Base-by-base conservation (phyloP, 1,284 basidiomycete species). In the Leccinum solheimii region DNA sequence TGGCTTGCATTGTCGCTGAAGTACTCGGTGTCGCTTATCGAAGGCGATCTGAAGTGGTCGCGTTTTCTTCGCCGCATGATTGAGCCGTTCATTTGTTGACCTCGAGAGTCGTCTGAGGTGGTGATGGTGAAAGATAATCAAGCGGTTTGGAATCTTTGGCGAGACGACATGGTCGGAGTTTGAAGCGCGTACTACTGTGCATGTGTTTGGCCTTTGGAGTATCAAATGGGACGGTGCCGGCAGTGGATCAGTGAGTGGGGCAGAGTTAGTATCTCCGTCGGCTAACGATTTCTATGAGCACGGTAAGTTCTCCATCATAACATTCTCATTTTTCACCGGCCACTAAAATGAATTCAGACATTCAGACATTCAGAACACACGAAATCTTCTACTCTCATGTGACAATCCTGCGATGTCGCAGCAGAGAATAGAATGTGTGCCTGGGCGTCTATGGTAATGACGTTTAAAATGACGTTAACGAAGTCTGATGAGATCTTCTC, bases 11-110 rank as follows among this genome's bases (percentile, higher is more conserved):
- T 52, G 56, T 74, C 67, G 49, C 65, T 70, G 40, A 68, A 68
- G 63, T 72, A 72, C 23, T 74, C 70, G 27, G 69, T 71, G 45
- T 71, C 69, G 58, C 63, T 72, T 30, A 60, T 16, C 8, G 65
- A 56, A 32, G 67, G 61, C 0, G 65, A 40, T 36, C 62, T 60
- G 43, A 51, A 13, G 19, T 32, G 23, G 5, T 40, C 36, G 7
- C 43, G 50, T 30, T 62, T 52, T 34, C 69, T 63, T 21, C 60
- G 68, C 8, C 70, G 69, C 52, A 72, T 55, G 55, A 56, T 19
- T 51, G 69, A 64, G 19, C 55, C 55, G 59, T 67, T 60, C 69
- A 63, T 69, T 23, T 11, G 27, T 56, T 45, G n/a, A n/a, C 16
- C 59, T 51, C 2, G 45, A 34, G 19, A 34, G 23, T 23, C 23